Evolutionary conservation across 441 rosid species (phyloP).

Genomic region (Sinapis alba): DNA sequence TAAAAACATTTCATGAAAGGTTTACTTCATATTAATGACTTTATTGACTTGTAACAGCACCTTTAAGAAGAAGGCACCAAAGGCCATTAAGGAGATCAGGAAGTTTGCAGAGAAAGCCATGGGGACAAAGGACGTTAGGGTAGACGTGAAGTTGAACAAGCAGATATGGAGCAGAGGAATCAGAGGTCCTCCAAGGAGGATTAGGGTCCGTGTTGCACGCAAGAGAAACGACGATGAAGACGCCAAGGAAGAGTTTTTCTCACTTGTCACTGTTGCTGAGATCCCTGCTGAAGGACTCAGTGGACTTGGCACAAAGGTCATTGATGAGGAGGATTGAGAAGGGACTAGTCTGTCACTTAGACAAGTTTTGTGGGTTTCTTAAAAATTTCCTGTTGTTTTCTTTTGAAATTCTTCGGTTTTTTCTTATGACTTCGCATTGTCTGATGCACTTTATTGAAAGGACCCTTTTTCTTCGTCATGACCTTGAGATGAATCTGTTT

Average conservation of each 20-base stretch:
- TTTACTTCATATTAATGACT: neutral
- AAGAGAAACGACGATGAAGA: neutral
- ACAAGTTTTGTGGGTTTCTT: slow-evolving; percentile 31
- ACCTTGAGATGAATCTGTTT: neutral
- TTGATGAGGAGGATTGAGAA: neutral
- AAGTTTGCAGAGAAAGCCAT: neutral
- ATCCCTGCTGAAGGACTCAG: neutral
- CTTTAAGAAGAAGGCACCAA: neutral
- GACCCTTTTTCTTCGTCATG: slow-evolving; percentile 18
- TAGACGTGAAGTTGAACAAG: neutral
- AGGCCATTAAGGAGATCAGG: neutral
- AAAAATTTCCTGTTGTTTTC: slow-evolving; percentile 4
- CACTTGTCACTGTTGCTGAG: neutral
- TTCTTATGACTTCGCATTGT: slow-evolving; percentile 4
- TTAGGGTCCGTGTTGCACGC: neutral
- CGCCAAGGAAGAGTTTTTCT: neutral
- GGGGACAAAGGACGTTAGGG: neutral
- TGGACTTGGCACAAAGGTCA: neutral
- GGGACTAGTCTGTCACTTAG: slow-evolving; percentile 1
- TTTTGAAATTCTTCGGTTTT: neutral
- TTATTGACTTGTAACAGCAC: too few species aligned
- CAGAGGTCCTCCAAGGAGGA: neutral
- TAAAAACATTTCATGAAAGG: neutral
- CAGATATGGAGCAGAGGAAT: neutral
- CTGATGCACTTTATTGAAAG: slow-evolving; percentile 22